Base-by-base conservation (phyloP, 225 moss, liverwort and hornwort species). In the Takakia lepidozioides region DNA sequence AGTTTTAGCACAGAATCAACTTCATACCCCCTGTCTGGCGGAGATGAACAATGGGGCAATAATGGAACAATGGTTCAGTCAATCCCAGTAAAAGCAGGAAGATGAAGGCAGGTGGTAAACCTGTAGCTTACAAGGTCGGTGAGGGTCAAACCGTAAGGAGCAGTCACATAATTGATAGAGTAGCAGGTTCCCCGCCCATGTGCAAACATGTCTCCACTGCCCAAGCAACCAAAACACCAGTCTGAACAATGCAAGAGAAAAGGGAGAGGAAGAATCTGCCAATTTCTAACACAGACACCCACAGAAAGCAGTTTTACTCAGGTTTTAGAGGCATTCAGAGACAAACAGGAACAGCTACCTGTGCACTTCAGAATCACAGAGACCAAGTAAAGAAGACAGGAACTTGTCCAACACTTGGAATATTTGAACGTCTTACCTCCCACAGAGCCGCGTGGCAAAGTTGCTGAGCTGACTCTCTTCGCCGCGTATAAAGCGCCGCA, bases 91-190 rank as follows among this genome's bases (percentile, higher is more conserved):
- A 38, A 38, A 14, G 17, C 38, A 14, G 14, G 2, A 38, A 14
- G 14, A 38, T 38, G 38, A 38, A 14, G 13, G 2, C 22, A 11
- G 5, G 13, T 42, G 17, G 5, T 18, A 14, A 64, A 92, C 92
- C 92, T 92, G 78, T 85, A 93, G 73, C 72, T 88, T 43, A 93
- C 92, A 37, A 93, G 73, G 59, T 93, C 92, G 43, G 92, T 88
- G 56, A 93, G 92, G 11, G 92, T 93, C 44, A 85, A 66, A n/a
- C 88, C 88, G 51, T 73, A 70, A 38, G 83, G 73, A 19, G 72
- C 65, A n/a, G 92, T 81, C 28, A 93, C 43, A 49, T 77, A 85
- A 61, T 93, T 93, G 49, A 93, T 56, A 7, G 88, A 88, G 32
- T 73, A 63, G 27, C 66, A 77, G 13, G 85, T 85, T 55, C 88